Conservation (phyloP, 352 stramenopile genomes). For the Pythium dissimile region DNA sequence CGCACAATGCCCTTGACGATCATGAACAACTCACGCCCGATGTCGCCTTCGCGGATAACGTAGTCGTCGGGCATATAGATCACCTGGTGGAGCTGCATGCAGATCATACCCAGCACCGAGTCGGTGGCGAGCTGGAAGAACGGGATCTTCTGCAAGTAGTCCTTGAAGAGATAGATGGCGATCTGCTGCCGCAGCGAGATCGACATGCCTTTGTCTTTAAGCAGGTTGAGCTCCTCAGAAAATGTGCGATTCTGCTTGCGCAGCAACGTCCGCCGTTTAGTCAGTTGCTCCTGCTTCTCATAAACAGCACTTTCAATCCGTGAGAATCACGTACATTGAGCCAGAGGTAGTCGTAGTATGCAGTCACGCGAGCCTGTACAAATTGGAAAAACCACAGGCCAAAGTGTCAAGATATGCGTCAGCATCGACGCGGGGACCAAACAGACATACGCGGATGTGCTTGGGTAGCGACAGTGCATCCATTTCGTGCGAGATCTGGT, state of each 20-base stretch:
- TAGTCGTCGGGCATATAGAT: constrained; percentile 68
- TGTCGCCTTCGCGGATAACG: constrained; percentile 62
- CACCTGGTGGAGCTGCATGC: constrained; percentile 60
- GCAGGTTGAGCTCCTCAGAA: constrained; percentile 53
- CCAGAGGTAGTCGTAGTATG: constrained; percentile 78
- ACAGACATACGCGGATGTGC: constrained; percentile 34
- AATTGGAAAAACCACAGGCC: background rate
- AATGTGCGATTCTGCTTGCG: constrained; percentile 38
- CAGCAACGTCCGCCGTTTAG: too few relatives aligned
- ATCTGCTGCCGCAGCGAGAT: constrained; percentile 49
- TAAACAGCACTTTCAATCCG: too few relatives aligned
- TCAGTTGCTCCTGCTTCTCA: too few relatives aligned
- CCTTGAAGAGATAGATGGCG: constrained; percentile 68
- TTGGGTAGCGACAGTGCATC: constrained; percentile 53
- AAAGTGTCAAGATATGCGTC: too few relatives aligned
- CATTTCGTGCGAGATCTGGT: constrained; percentile 67
- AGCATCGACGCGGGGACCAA: too few relatives aligned
- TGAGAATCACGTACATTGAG: constrained; percentile 41
- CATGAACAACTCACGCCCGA: constrained; percentile 68
- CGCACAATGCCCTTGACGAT: constrained; percentile 68
- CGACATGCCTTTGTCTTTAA: constrained; percentile 65
- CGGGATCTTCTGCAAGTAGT: constrained; percentile 63
- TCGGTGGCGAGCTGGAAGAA: constrained; percentile 70
- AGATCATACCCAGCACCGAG: constrained; percentile 62
- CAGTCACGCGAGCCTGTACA: constrained; percentile 34